A percentile compares a stretch with the other conserved stretches of the same genome.
Evolutionary conservation across 768 basidiomycete species (phyloP).

Genomic region (Leucosporidium yakuticum): DNA sequence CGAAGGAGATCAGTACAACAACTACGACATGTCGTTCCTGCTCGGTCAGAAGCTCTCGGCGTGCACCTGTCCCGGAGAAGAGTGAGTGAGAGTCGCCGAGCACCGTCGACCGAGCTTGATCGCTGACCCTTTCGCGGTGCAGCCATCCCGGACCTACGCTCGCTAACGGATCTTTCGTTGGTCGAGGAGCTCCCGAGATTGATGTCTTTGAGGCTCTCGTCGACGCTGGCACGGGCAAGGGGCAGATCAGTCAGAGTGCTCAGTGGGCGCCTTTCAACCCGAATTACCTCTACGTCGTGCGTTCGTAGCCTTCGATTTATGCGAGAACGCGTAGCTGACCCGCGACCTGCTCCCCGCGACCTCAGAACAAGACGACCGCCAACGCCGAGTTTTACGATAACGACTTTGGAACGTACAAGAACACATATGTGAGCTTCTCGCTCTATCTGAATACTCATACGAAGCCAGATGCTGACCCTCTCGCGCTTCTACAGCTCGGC

Average conservation of each 20-base stretch:
- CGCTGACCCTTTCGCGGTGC: background rate
- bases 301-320: background rate
- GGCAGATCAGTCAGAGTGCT: background rate
- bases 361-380: background rate
- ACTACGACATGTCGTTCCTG: conserved; percentile 65
- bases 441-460: no score
- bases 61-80: conserved; percentile 80
- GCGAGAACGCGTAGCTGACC: no score
- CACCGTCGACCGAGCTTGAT: background rate
- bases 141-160: conserved; percentile 11
- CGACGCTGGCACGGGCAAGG: background rate
- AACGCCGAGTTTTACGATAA: background rate
- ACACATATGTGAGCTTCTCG: conserved; percentile 19
- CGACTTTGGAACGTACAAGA: background rate
- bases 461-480: no score
- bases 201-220: background rate
- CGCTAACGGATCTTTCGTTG: background rate
- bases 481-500: conserved; percentile 44
- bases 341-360: background rate
- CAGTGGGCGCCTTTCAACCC: conserved; percentile 5
- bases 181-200: background rate
- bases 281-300: background rate
- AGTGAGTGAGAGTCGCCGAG: conserved; percentile 28
- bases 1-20: conserved; percentile 56
- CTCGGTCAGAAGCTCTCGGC: conserved; percentile 80